Evolutionary conservation across 495 filamentous ascomycete genomes (phyloP), one percentile per base, ranked within the genome.

Genomic region (Penicillium macrosclerotiorum): DNA sequence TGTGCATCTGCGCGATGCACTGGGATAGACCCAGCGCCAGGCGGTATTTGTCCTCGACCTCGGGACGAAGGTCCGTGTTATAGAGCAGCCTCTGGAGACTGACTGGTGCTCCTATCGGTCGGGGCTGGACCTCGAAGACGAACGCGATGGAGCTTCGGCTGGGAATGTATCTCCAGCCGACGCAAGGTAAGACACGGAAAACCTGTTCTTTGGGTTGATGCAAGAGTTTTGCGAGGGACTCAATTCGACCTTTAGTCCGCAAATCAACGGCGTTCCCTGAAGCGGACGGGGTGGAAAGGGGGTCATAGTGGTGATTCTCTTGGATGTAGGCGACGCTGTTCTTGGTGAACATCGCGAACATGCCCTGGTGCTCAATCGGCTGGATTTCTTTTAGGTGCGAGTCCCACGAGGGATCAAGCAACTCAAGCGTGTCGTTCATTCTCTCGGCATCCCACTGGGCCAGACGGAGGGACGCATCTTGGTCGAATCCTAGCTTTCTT

Each of bases 331-430:
- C 44, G 8, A 46, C 34, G n/a, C 35, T 34, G 16, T 39, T 14
- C 25, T 46, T 46, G 11, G 25, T 22, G 25, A 46, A 32, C 17
- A 46, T 38, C 14, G 36, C 44, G 26, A 37, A 46, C 35, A 46
- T 41, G 26, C 38, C 38, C 9, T 41, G 38, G 25, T 41, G 8
- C 3, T 41, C 38, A 17, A 31, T 26, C 5, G 25, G 25, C 1
- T 41, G 14, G 2, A 41, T 41, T 2, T 41, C 17, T 30, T 41
- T 41, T 16, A 30, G 38, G 31, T 30, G 9, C 9, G 38, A 22
- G 17, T 41, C 38, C 38, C 38, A 29, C n/a, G 25, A 30, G 3
- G 14, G 38, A 41, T 31, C 38, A 5, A 41, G 1, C 13, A 41
- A 26, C 38, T 30, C 38, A 7, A 41, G 17, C 14, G 38, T 20